Conservation (phyloP, 1,284 basidiomycete genomes). For the Pseudozyma thailandica region DNA sequence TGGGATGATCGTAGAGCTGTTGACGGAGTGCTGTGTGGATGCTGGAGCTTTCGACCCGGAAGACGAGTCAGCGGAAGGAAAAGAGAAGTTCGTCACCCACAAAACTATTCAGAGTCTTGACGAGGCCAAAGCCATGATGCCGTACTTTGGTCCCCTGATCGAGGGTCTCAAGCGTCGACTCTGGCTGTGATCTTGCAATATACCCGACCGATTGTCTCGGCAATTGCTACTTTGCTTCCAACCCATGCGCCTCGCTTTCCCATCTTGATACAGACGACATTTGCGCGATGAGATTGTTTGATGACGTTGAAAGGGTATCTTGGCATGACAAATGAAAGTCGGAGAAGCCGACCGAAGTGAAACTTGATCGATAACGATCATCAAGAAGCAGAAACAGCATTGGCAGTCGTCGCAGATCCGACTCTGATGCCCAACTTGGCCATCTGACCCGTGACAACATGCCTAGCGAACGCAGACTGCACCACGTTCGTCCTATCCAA, state of each 20-base stretch:
- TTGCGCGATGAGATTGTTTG: too few relatives aligned
- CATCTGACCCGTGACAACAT: conserved; percentile 79
- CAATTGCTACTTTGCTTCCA: too few relatives aligned
- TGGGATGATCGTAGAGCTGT: conserved; percentile 84
- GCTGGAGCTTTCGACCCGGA: conserved; percentile 47
- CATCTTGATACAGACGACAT: too few relatives aligned
- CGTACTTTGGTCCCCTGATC: conserved; percentile 53
- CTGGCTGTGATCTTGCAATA: conserved; percentile 42
- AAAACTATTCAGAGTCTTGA: conserved; percentile 60
- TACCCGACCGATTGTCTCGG: not conserved
- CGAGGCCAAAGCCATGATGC: conserved; percentile 57
- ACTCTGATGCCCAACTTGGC: conserved; percentile 37
- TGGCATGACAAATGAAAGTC: too few relatives aligned
- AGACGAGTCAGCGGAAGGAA: conserved; percentile 3
- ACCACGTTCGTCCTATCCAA: conserved; percentile 97
- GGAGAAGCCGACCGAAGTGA: too few relatives aligned
- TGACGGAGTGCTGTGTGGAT: conserved; percentile 74
- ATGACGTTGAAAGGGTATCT: not conserved
- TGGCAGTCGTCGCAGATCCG: not conserved
- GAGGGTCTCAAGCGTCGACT: conserved; percentile 61
- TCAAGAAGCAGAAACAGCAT: conserved; percentile 1
- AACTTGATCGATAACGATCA: not conserved
- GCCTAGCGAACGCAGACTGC: conserved; percentile 88
- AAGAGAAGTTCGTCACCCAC: conserved; percentile 41
- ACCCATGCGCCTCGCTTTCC: too few relatives aligned